A percentile compares a stretch with the other conserved stretches of the same genome.
phyloP scores from a whole-genome alignment of 2,329 filamentous ascomycete genomes.

The Tolypocladium endophyticum region DNA sequence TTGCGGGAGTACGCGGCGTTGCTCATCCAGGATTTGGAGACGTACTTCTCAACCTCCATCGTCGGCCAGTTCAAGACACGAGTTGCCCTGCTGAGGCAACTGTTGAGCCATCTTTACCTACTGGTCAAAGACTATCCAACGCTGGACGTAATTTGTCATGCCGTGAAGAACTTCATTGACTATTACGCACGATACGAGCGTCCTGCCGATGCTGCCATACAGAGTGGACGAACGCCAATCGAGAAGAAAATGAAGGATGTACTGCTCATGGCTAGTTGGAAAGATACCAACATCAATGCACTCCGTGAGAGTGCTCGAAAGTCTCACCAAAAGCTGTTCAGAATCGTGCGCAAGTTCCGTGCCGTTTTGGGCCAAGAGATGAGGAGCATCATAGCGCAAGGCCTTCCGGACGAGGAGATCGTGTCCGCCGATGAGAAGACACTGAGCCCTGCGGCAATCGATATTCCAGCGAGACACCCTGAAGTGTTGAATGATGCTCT shows the following conservation, averaged over 20 bases:
- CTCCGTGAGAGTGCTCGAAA: slow-evolving; percentile 80
- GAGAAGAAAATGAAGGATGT: slow-evolving; percentile 91
- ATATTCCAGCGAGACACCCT: slow-evolving; percentile 8
- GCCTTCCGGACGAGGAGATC: slow-evolving; percentile 41
- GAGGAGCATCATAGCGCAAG: slow-evolving; percentile 49
- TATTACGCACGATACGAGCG: slow-evolving; percentile 65
- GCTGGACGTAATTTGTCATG: slow-evolving; percentile 48
- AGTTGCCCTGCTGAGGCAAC: slow-evolving; percentile 56
- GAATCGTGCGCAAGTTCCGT: slow-evolving; percentile 83
- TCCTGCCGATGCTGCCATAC: slow-evolving; percentile 53
- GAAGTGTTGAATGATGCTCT: slow-evolving; percentile 14
- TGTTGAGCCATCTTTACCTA: slow-evolving; percentile 54
- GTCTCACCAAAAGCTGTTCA: slow-evolving; percentile 87
- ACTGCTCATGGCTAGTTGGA: slow-evolving; percentile 92
- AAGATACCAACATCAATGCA: slow-evolving; percentile 89
- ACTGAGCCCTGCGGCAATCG: background rate
- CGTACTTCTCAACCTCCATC: slow-evolving; percentile 69
- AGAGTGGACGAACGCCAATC: slow-evolving; percentile 58
- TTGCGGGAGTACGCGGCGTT: slow-evolving; percentile 54
- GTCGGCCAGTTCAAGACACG: slow-evolving; percentile 72
- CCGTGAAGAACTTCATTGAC: slow-evolving; percentile 64
- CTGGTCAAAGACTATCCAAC: slow-evolving; percentile 48
- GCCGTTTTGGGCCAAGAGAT: slow-evolving; percentile 67
- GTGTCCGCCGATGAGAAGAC: slow-evolving; percentile 1
- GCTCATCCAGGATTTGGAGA: slow-evolving; percentile 65